A percentile compares a stretch with the other conserved stretches of the same genome.
These are phyloP conservation scores for Claviceps purpurea DNA, from an alignment of 2,329 filamentous ascomycete genomes.

Conservation along the genomic window DNA sequence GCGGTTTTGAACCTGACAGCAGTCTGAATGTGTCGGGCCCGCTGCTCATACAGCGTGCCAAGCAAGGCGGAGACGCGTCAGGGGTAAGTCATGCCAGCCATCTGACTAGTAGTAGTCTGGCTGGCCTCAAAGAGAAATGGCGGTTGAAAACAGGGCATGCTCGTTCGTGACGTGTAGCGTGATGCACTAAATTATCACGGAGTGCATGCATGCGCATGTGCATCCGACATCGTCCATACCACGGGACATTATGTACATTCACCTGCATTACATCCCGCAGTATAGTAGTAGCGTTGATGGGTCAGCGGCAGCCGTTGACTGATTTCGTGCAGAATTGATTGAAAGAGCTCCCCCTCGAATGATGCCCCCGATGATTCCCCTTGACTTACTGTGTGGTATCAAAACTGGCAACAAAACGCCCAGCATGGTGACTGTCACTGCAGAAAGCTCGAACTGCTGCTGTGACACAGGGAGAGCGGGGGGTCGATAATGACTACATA, in stretches of 20 bases:
- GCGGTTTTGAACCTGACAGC: no score
- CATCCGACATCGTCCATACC: not conserved
- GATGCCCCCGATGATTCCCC: not conserved
- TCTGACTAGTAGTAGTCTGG: not conserved
- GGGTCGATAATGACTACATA: not conserved
- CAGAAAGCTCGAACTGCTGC: not conserved
- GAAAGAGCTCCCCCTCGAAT: not conserved
- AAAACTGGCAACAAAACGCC: not conserved
- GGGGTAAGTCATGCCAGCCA: not conserved
- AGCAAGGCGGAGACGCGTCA: not conserved
- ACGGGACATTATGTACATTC: not conserved
- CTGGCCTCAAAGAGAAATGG: not conserved
- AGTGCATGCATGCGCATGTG: not conserved
- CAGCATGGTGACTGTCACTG: not conserved
- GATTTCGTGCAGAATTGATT: not conserved
- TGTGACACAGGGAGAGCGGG: not conserved
- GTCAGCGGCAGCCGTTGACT: not conserved
- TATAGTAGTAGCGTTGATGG: not conserved
- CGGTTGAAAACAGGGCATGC: not conserved
- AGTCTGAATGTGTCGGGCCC: not conserved
- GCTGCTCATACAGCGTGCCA: not conserved
- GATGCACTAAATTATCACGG: not conserved
- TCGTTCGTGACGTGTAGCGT: not conserved
- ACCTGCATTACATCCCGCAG: not conserved
- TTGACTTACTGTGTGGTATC: not conserved